phyloP scores from a whole-genome alignment of 352 stramenopile species.

The Lagenidium sp. region DNA sequence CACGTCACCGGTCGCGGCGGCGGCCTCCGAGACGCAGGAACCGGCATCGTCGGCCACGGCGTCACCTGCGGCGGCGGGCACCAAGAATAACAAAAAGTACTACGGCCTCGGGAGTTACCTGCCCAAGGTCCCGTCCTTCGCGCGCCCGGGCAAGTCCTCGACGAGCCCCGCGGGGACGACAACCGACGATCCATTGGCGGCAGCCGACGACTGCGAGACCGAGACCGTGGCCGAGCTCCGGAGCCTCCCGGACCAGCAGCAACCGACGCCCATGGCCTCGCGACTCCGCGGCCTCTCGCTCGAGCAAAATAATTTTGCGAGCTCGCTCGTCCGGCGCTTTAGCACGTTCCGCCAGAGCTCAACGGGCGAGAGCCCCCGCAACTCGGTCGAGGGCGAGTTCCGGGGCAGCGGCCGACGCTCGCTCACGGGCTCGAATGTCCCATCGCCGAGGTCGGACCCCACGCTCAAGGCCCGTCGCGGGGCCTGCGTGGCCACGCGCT shows the following conservation, averaged over 20 bases:
- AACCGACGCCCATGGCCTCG: neutral
- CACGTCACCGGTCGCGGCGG: no score
- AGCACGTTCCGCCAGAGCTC: conserved; percentile 11
- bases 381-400: conserved; percentile 30
- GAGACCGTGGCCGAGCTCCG: conserved; percentile 26
- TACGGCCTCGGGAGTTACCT: conserved; percentile 41
- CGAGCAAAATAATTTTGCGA: conserved; percentile 18
- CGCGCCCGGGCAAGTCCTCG: neutral
- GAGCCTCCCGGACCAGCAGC: conserved; percentile 30
- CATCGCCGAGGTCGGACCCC: conserved; percentile 24
- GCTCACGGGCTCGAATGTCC: conserved; percentile 12
- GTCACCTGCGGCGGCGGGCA: neutral
- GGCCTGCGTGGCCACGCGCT: conserved; percentile 64
- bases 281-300: conserved; percentile 15
- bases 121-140: conserved; percentile 43
- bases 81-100: conserved; percentile 17
- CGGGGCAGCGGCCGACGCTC: conserved; percentile 10
- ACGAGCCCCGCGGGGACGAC: neutral
- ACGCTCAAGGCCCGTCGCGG: conserved; percentile 37
- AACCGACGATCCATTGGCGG: no score
- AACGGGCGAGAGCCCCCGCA: conserved; percentile 16
- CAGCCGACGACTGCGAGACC: conserved; percentile 9
- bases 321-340: conserved; percentile 14
- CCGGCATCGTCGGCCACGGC: neutral
- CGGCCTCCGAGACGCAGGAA: no score